phyloP scores from a whole-genome alignment of 2,329 filamentous ascomycete genomes.

The Thelonectria blattea region DNA sequence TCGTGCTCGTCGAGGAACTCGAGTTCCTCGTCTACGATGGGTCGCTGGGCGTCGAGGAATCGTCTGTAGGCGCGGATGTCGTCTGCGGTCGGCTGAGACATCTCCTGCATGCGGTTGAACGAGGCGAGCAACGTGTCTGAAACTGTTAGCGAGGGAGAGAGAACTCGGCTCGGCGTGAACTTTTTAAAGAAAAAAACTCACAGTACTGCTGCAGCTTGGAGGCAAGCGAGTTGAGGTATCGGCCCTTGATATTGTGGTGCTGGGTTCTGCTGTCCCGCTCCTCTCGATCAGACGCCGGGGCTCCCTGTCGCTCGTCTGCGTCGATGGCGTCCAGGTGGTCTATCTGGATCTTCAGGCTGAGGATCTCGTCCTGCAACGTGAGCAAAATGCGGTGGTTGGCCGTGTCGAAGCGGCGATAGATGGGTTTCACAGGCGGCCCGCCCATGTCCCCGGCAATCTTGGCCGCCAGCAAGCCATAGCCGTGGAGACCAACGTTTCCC shows the following conservation, averaged over 20 bases:
- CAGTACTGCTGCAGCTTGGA: conserved; percentile 71
- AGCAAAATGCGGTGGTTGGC: conserved; percentile 84
- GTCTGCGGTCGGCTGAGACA: conserved; percentile 54
- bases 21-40: conserved; percentile 65
- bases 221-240: background rate
- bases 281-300: conserved; percentile 65
- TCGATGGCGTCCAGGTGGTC: conserved; percentile 68
- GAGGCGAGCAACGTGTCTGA: conserved; percentile 65
- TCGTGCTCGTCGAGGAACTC: conserved; percentile 61
- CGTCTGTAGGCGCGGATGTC: conserved; percentile 56
- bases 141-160: conserved; percentile 17
- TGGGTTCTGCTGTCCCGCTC: conserved; percentile 42
- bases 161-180: background rate
- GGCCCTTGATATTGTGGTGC: conserved; percentile 7
- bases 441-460: conserved; percentile 48
- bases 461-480: conserved; percentile 68
- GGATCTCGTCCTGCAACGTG: conserved; percentile 84
- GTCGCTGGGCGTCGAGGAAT: conserved; percentile 61
- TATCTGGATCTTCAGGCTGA: conserved; percentile 80
- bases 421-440: conserved; percentile 54
- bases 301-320: conserved; percentile 51
- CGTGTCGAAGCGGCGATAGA: conserved; percentile 83
- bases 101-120: conserved; percentile 58
- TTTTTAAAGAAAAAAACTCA: conserved; percentile 47
- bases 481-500: conserved; percentile 53